phyloP scores from a whole-genome alignment of 805 yeast species.

The Saturnispora bothae region DNA sequence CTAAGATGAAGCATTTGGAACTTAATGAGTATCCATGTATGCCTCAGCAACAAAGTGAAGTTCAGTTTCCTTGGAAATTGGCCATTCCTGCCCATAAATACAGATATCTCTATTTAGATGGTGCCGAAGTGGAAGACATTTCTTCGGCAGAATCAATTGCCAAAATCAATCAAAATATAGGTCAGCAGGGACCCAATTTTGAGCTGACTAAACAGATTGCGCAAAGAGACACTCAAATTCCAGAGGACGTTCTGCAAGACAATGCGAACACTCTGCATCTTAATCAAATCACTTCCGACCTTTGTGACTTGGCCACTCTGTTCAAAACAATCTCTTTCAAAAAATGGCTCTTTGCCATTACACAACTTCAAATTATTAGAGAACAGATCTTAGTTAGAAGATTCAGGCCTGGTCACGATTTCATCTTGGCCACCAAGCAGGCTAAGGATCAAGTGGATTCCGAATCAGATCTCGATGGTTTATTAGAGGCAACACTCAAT shows the following conservation, averaged over 20 bases:
- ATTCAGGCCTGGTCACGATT: constrained; percentile 92
- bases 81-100: constrained; percentile 94
- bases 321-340: constrained; percentile 52
- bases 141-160: constrained; percentile 26
- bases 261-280: constrained; percentile 15
- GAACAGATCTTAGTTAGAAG: constrained; percentile 69
- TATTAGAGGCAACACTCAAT: constrained; percentile 71
- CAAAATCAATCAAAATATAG: constrained; percentile 17
- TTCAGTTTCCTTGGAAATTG: constrained; percentile 71
- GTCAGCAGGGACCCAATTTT: constrained; percentile 51
- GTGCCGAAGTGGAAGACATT: constrained; percentile 32
- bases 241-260: constrained; percentile 6
- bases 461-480: constrained; percentile 31
- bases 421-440: constrained; percentile 68
- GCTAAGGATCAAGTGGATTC: constrained; percentile 20
- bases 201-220: constrained; percentile 16
- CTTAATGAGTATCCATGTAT: constrained; percentile 41
- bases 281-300: constrained; percentile 21
- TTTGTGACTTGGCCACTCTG: constrained; percentile 47
- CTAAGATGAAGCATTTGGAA: constrained; percentile 44
- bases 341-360: constrained; percentile 56
- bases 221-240: constrained; percentile 9
- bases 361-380: constrained; percentile 50
- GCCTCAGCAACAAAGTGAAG: constrained; percentile 47
- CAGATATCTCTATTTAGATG: constrained; percentile 75